These are phyloP conservation scores for Diaporthe vaccinii DNA, from an alignment of 2,329 filamentous ascomycete genomes.

Conservation along the genomic window DNA sequence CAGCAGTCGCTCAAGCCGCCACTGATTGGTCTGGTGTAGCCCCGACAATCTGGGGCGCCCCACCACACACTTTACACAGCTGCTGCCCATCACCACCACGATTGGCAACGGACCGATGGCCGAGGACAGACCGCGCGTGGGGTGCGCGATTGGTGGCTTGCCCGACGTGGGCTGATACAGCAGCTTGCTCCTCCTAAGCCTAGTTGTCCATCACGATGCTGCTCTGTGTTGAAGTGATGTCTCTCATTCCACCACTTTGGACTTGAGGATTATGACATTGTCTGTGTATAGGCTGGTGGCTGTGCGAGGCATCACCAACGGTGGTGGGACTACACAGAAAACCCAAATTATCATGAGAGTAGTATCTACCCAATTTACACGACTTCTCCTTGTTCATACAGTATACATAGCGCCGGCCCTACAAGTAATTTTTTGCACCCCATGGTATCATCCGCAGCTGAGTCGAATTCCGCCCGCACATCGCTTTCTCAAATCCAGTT, in stretches of 20 bases:
- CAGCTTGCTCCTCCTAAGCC: background rate
- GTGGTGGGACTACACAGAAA: background rate
- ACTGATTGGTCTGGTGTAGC: background rate
- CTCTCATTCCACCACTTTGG: background rate
- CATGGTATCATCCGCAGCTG: conserved; percentile 24
- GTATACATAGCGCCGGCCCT: background rate
- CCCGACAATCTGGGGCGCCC: conserved; percentile 22
- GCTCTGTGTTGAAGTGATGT: background rate
- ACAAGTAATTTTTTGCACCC: conserved; percentile 17
- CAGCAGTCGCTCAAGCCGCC: background rate
- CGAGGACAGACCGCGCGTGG: background rate
- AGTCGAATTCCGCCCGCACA: background rate
- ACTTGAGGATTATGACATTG: background rate
- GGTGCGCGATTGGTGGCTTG: background rate
- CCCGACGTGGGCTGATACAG: background rate
- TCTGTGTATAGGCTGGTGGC: background rate
- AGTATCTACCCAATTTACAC: conserved; percentile 2
- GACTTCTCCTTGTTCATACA: background rate
- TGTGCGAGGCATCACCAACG: background rate
- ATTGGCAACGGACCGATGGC: conserved; percentile 19
- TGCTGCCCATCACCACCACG: background rate
- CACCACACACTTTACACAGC: background rate
- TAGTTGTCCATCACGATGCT: background rate
- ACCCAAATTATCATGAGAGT: background rate
- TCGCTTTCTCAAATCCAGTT: conserved; percentile 20